These are phyloP conservation scores for Ustilago cynodontis DNA, from an alignment of 1,284 basidiomycete genomes.

Conservation along the genomic window DNA sequence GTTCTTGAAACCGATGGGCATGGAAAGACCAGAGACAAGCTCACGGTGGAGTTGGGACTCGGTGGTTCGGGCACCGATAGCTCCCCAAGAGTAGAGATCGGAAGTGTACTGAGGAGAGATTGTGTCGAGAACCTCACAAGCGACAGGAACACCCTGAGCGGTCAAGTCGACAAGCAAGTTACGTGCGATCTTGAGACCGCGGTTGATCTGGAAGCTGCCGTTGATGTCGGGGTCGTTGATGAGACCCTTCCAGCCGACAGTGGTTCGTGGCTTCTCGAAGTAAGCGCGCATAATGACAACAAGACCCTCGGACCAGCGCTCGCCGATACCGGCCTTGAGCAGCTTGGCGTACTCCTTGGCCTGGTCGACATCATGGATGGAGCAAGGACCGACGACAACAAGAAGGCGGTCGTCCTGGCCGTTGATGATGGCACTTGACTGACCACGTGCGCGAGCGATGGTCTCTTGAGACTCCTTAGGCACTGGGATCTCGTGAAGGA, in stretches of 20 bases:
- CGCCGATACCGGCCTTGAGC: conserved; percentile 54
- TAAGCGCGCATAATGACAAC: conserved; percentile 96
- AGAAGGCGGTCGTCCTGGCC: conserved; percentile 68
- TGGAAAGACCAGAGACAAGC: conserved; percentile 68
- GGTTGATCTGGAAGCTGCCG: conserved; percentile 96
- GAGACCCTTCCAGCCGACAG: conserved; percentile 80
- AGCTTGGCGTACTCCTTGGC: conserved; percentile 86
- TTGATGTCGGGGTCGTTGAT: conserved; percentile 85
- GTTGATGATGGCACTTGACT: conserved; percentile 61
- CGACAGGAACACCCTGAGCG: conserved; percentile 88
- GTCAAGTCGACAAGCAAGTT: conserved; percentile 90
- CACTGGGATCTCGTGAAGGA: conserved; percentile 67
- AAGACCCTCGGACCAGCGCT: conserved; percentile 76
- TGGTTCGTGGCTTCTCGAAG: conserved; percentile 87
- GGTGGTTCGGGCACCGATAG: conserved; percentile 96
- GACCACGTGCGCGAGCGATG: conserved; percentile 62
- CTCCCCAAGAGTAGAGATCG: conserved; percentile 91
- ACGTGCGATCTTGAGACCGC: conserved; percentile 81
- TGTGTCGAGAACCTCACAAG: conserved; percentile 87
- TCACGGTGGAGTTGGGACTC: conserved; percentile 72
- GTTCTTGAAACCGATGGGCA: conserved; percentile 90
- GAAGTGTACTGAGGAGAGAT: conserved; percentile 74
- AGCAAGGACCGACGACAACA: conserved; percentile 82
- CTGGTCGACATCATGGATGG: conserved; percentile 89
- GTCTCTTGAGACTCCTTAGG: conserved; percentile 52